These are phyloP conservation scores for Diacronema lutheri DNA, from an alignment of 78 protist species.

Conservation along the genomic window DNA sequence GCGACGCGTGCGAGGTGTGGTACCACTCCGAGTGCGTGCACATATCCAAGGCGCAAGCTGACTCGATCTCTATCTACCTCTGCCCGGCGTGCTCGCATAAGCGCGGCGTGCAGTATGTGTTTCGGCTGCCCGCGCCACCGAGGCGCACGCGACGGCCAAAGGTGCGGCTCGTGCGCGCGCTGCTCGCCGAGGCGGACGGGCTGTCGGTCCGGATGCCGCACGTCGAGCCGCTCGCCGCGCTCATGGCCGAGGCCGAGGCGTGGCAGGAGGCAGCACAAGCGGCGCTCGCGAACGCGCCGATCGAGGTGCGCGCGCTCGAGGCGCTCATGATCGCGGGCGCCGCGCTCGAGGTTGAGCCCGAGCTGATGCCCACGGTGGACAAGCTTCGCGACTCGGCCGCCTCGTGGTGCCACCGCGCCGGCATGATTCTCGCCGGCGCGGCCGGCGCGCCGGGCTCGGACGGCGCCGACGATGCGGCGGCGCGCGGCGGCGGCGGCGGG, in stretches of 20 bases:
- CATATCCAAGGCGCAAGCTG: not conserved
- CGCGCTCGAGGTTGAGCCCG: not conserved
- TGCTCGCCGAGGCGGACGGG: not conserved
- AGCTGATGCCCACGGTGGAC: not conserved
- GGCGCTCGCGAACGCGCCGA: not conserved
- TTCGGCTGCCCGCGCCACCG: not conserved
- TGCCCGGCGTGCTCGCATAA: not conserved
- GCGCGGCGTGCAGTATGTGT: not conserved
- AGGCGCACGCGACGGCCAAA: not conserved
- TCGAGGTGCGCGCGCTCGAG: not conserved
- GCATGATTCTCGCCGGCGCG: too few relatives aligned
- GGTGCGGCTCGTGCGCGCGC: not conserved
- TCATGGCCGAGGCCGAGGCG: not conserved
- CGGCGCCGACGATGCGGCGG: not conserved
- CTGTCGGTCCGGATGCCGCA: not conserved
- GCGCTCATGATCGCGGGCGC: not conserved
- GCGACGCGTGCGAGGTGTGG: slow-evolving; percentile 2
- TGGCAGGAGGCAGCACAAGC: not conserved
- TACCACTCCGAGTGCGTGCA: slow-evolving; percentile 5
- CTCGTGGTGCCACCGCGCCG: not conserved
- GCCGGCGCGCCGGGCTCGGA: too few relatives aligned
- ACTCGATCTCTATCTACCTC: not conserved
- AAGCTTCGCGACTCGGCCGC: not conserved
- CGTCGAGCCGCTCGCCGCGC: not conserved
- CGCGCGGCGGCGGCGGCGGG: not conserved